Evolutionary conservation across 2,329 filamentous ascomycete genomes (phyloP).

Genomic region (Colletotrichum falcatum): DNA sequence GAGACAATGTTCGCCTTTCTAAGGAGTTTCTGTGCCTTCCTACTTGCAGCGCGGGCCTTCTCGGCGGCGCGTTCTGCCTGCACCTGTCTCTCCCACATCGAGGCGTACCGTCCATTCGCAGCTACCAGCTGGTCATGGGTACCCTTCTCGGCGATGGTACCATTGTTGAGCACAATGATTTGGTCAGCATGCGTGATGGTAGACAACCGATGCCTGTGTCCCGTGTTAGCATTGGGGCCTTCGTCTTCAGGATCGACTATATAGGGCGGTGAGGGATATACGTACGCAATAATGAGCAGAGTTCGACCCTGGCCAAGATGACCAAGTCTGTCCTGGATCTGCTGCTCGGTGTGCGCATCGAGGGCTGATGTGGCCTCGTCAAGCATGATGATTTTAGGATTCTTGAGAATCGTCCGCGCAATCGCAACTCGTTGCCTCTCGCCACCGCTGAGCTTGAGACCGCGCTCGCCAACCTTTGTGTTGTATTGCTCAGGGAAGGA

Average conservation of each 20-base stretch:
- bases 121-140: constrained; percentile 82
- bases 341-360: constrained; percentile 91
- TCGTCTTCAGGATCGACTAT: constrained; percentile 44
- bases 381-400: constrained; percentile 90
- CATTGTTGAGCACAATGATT: constrained; percentile 82
- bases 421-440: constrained; percentile 96
- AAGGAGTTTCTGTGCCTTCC: constrained; percentile 58
- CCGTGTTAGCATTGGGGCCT: constrained; percentile 43
- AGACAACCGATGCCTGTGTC: constrained; percentile 77
- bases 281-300: constrained; percentile 92
- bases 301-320: constrained; percentile 88
- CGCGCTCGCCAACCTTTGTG: constrained; percentile 92
- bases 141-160: constrained; percentile 81
- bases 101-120: constrained; percentile 78
- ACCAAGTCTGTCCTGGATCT: constrained; percentile 88
- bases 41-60: constrained; percentile 62
- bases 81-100: constrained; percentile 92
- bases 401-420: constrained; percentile 91
- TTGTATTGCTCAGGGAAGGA: constrained; percentile 89
- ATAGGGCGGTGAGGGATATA: constrained; percentile 44
- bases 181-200: constrained; percentile 89
- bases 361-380: constrained; percentile 94
- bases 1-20: constrained; percentile 62
- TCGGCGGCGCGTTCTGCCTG: constrained; percentile 78
- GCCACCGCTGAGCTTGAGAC: constrained; percentile 86